These are phyloP conservation scores for Rutstroemia sydowiana DNA, from an alignment of 2,329 filamentous ascomycete species.

Conservation along the genomic window DNA sequence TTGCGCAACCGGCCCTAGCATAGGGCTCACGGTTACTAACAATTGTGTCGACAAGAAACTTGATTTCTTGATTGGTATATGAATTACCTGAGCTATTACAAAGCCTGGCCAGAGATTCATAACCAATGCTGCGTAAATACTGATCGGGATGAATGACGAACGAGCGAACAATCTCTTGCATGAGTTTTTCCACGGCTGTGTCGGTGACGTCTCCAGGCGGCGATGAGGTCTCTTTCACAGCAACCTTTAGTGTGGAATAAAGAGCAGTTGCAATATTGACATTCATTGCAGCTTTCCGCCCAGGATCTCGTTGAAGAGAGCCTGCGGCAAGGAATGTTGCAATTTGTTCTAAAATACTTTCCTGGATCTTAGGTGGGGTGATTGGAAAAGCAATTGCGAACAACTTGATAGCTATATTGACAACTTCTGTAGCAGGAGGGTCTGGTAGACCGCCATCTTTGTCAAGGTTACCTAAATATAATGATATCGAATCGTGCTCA, in stretches of 20 bases:
- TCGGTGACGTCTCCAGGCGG: conserved; percentile 66
- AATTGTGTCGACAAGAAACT: conserved; percentile 86
- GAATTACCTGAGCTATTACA: conserved; percentile 71
- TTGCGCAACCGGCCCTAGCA: conserved; percentile 87
- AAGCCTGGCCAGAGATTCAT: conserved; percentile 76
- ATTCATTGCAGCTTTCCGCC: conserved; percentile 81
- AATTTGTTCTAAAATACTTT: conserved; percentile 91
- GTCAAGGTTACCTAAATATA: conserved; percentile 57
- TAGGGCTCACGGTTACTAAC: conserved; percentile 90
- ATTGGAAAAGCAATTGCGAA: conserved; percentile 89
- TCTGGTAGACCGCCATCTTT: conserved; percentile 49
- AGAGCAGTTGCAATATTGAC: conserved; percentile 85
- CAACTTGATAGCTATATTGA: conserved; percentile 87
- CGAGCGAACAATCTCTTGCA: conserved; percentile 65
- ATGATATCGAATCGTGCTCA: conserved; percentile 79
- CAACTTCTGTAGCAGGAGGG: conserved; percentile 83
- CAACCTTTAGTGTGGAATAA: conserved; percentile 72
- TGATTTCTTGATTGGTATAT: conserved; percentile 86
- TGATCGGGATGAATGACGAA: conserved; percentile 80
- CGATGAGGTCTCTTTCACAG: conserved; percentile 71
- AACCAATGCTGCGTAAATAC: conserved; percentile 77
- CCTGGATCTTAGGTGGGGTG: conserved; percentile 85
- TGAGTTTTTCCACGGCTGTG: conserved; percentile 69
- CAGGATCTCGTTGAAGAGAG: conserved; percentile 74
- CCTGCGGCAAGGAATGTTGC: conserved; percentile 80